phyloP scores from a whole-genome alignment of 2,329 filamentous ascomycete genomes.

The Fusarium concolor region DNA sequence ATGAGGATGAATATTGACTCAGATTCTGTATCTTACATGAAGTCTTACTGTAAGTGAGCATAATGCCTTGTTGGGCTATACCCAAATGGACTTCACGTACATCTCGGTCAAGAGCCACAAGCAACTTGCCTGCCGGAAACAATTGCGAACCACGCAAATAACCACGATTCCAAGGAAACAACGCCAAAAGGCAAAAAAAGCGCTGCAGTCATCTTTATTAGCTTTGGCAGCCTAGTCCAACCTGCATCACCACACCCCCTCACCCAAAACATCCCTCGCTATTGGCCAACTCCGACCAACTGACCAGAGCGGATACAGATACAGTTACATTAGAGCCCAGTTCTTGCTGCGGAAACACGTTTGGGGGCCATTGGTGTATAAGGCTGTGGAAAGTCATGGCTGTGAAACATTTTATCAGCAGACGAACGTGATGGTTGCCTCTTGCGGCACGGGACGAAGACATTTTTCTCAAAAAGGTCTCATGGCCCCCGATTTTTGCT shows the following conservation, averaged over 20 bases:
- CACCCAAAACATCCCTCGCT: neutral
- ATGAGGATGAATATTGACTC: neutral
- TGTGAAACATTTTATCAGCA: conserved; percentile 37
- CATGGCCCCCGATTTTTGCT: conserved; percentile 10
- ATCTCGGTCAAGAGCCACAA: neutral
- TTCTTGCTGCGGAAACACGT: conserved; percentile 15
- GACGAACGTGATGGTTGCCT: conserved; percentile 41
- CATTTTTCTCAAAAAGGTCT: conserved; percentile 33
- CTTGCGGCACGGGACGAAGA: conserved; percentile 20
- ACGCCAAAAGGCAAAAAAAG: conserved; percentile 24
- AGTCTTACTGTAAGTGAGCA: neutral
- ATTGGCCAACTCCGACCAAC: conserved; percentile 34
- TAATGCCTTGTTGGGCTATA: neutral
- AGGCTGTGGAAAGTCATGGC: conserved; percentile 2
- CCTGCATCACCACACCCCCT: conserved; percentile 40
- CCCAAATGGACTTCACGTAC: neutral
- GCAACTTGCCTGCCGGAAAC: neutral
- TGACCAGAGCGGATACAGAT: conserved; percentile 30
- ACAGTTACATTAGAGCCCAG: conserved; percentile 28
- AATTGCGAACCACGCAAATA: conserved; percentile 29
- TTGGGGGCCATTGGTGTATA: conserved; percentile 13
- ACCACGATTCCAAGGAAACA: conserved; percentile 4
- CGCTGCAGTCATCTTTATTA: conserved; percentile 31
- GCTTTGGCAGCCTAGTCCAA: conserved; percentile 37
- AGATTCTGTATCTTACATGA: neutral